Percentiles rank a stretch among this genome's conserved stretches.
These are phyloP conservation scores for Pelargonium nanum DNA, from an alignment of 345 rosid species.

Conservation along the genomic window DNA sequence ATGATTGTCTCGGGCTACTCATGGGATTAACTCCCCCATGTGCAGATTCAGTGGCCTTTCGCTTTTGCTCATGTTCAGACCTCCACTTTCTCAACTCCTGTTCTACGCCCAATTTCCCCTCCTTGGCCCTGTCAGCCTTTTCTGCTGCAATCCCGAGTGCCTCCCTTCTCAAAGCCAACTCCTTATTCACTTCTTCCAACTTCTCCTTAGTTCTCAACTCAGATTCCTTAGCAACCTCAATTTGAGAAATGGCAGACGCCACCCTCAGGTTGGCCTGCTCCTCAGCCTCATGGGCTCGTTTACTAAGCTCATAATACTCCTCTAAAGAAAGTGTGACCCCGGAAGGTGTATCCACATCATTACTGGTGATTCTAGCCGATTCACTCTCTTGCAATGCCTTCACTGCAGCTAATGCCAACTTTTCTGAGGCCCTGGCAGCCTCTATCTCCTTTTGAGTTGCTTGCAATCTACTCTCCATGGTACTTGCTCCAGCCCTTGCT, in stretches of 20 bases:
- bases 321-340: slow-evolving; percentile 65
- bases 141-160: slow-evolving; percentile 48
- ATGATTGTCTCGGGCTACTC: slow-evolving; percentile 10
- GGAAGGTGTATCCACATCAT: slow-evolving; percentile 31
- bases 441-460: slow-evolving; percentile 79
- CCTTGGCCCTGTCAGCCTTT: slow-evolving; percentile 76
- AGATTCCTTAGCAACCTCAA: slow-evolving; percentile 62
- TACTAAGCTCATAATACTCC: slow-evolving; percentile 86
- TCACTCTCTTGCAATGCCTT: slow-evolving; percentile 83
- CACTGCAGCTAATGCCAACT: slow-evolving; percentile 71
- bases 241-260: slow-evolving; percentile 55
- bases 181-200: slow-evolving; percentile 55
- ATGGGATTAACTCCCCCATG: slow-evolving; percentile 17
- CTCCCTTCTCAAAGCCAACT: slow-evolving; percentile 46
- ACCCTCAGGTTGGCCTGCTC: slow-evolving; percentile 64
- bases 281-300: slow-evolving; percentile 66
- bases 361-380: slow-evolving; percentile 25
- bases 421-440: slow-evolving; percentile 81
- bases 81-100: slow-evolving; percentile 85
- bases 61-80: slow-evolving; percentile 54
- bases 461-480: slow-evolving; percentile 56
- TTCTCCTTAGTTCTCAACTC: slow-evolving; percentile 43
- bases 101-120: slow-evolving; percentile 73
- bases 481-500: slow-evolving; percentile 67
- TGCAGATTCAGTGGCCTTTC: slow-evolving; percentile 42